Base-by-base conservation (phyloP, 1,284 basidiomycete species). In the Quambalaria eucalypti region DNA sequence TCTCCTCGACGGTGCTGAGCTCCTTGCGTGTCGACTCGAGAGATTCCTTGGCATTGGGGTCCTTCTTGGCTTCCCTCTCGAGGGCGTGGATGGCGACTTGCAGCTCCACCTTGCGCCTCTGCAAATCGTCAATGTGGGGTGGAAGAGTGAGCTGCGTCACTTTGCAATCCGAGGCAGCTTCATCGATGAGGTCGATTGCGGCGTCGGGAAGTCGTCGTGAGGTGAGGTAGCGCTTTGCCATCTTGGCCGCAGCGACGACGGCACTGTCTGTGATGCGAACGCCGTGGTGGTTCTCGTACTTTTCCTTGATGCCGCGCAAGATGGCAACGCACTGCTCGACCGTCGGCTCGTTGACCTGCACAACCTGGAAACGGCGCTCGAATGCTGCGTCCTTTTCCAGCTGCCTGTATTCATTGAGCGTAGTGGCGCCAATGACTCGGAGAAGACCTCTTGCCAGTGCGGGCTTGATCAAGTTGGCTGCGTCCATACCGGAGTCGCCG, bases 11-110 rank as follows among this genome's bases (percentile, higher is more conserved):
- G 51, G 87, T 84, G 4, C 88, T 84, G 63, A 95, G 86, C 12
- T 85, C 83, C 76, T 88, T 90, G 65, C 83, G 83, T 23, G 89
- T 87, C 16, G 79, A 69, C 40, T 82, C 81, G n/a, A 97, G 82
- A 36, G 90, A 84, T 64, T 91, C 89, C 77, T 90, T 90, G 68
- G 88, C 90, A 2, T 87, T 87, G 10, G 84, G 78, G 65, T 98
- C 93, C 78, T 93, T 95, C 42, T 46, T 46, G 16, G 42, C 42
- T 60, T 96, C 78, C 36, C 71, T 61, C 48, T 74, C 87, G 50
- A 97, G 80, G 7, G 93, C 95, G 73, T 96, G 91, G 28, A 96
- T 87, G 75, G 96, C 93, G 36, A 98, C 87, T 76, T 97, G 88
- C 48, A 98, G 82, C 71, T 95, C 88, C 42, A 98, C 84, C 76